Evolutionary conservation across 192 early-diverging fungal species (phyloP).

Genomic region (Backusella psychrophila): DNA sequence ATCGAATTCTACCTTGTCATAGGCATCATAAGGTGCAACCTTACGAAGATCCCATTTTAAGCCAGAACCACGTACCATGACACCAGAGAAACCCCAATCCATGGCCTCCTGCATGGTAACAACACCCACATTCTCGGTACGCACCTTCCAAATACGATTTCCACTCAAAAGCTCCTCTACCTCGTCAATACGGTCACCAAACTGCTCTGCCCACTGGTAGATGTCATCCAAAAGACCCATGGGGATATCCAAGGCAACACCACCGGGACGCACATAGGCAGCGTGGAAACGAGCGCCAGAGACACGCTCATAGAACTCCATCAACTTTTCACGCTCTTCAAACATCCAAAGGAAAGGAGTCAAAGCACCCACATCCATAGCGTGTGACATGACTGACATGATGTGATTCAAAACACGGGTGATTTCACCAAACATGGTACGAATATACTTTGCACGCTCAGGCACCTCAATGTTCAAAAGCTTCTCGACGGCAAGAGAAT

Average conservation of each 20-base stretch:
- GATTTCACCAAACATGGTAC: slow-evolving; percentile 96
- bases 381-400: slow-evolving; percentile 96
- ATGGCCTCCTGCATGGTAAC: slow-evolving; percentile 87
- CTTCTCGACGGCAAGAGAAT: slow-evolving; percentile 97
- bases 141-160: slow-evolving; percentile 94
- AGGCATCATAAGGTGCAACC: slow-evolving; percentile 92
- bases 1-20: slow-evolving; percentile 94
- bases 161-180: slow-evolving; percentile 89
- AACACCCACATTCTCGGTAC: slow-evolving; percentile 84
- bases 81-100: slow-evolving; percentile 91
- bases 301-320: slow-evolving; percentile 99
- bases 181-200: slow-evolving; percentile 87
- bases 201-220: slow-evolving; percentile 91
- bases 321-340: slow-evolving; percentile 98
- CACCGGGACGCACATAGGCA: slow-evolving; percentile 95
- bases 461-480: slow-evolving; percentile 97
- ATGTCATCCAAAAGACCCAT: slow-evolving; percentile 94
- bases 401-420: slow-evolving; percentile 98
- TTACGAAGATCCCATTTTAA: slow-evolving; percentile 95
- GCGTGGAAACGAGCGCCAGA: slow-evolving; percentile 98
- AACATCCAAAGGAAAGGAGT: slow-evolving; percentile 99
- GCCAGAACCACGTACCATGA: slow-evolving; percentile 93
- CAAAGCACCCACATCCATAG: slow-evolving; percentile 96
- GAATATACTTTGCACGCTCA: slow-evolving; percentile 91
- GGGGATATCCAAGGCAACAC: slow-evolving; percentile 91